phyloP scores from a whole-genome alignment of 1,139 yeast species.

The Yamadazyma sp. region DNA sequence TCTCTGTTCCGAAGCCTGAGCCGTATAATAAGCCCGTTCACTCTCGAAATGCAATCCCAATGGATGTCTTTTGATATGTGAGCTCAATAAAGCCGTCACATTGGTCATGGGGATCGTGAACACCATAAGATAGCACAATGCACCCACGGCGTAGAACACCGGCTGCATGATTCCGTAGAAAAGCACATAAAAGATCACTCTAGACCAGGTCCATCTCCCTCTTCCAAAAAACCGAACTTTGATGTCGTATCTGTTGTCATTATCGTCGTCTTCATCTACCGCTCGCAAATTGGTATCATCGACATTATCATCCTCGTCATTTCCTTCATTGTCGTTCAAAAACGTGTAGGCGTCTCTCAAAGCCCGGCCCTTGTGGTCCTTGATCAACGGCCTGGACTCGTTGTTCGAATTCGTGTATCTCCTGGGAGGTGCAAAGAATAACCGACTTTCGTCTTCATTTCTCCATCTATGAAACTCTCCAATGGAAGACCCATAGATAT shows the following conservation, averaged over 20 bases:
- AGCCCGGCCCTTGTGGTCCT: constrained; percentile 47
- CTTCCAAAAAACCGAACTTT: constrained; percentile 80
- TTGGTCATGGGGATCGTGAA: constrained; percentile 95
- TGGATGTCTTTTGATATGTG: constrained; percentile 88
- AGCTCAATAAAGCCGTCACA: constrained; percentile 54
- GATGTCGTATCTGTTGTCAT: constrained; percentile 31
- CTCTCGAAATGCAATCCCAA: constrained; percentile 72
- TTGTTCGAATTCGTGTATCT: constrained; percentile 34
- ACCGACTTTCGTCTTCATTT: constrained; percentile 67
- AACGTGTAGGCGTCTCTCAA: constrained; percentile 41
- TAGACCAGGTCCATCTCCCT: constrained; percentile 87
- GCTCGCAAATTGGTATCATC: constrained; percentile 17
- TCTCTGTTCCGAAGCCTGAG: constrained; percentile 21
- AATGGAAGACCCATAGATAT: constrained; percentile 81
- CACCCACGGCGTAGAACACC: constrained; percentile 52
- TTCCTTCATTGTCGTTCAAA: constrained; percentile 21
- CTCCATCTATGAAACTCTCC: constrained; percentile 92
- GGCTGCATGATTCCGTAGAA: constrained; percentile 77
- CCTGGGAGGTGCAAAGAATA: constrained; percentile 69
- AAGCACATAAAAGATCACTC: constrained; percentile 73
- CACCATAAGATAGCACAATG: constrained; percentile 77
- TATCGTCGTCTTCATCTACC: constrained; percentile 26
- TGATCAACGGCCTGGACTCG: constrained; percentile 40
- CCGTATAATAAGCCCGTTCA: constrained; percentile 50
- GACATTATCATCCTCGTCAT: constrained; percentile 15